Evolutionary conservation across 164 flowering plant genomes (phyloP).

Genomic region (Kalanchoe fedtschenkoi): DNA sequence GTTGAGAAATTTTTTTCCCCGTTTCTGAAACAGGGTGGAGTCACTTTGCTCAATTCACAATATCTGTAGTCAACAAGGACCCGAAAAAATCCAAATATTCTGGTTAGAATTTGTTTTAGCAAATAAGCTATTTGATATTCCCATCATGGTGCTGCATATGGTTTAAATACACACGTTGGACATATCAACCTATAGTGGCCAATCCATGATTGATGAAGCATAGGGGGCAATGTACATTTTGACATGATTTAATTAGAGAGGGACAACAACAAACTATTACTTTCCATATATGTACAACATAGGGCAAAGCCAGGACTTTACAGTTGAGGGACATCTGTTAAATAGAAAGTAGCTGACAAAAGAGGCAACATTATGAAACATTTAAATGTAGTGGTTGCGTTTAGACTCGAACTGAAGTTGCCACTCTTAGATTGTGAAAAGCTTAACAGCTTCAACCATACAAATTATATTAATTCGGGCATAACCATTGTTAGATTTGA

Average conservation of each 20-base stretch:
- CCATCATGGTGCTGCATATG: neutral
- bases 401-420: too few species aligned
- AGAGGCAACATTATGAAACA: too few species aligned
- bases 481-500: too few species aligned
- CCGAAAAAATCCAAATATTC: constrained; percentile 92
- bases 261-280: too few species aligned
- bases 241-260: neutral
- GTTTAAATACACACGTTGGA: neutral
- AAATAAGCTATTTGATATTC: neutral
- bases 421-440: too few species aligned
- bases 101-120: constrained; percentile 31
- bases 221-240: neutral
- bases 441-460: too few species aligned
- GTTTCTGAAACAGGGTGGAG: constrained; percentile 62
- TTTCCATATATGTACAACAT: neutral
- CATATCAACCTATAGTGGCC: too few species aligned
- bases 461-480: too few species aligned
- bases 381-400: too few species aligned
- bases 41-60: constrained; percentile 96
- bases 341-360: too few species aligned
- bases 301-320: neutral
- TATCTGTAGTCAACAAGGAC: constrained; percentile 90
- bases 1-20: neutral
- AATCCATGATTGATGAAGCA: neutral
- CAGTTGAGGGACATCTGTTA: too few species aligned